Evolutionary conservation across 2,329 filamentous ascomycete genomes (phyloP).

Genomic region (Calonectria leucothoes): DNA sequence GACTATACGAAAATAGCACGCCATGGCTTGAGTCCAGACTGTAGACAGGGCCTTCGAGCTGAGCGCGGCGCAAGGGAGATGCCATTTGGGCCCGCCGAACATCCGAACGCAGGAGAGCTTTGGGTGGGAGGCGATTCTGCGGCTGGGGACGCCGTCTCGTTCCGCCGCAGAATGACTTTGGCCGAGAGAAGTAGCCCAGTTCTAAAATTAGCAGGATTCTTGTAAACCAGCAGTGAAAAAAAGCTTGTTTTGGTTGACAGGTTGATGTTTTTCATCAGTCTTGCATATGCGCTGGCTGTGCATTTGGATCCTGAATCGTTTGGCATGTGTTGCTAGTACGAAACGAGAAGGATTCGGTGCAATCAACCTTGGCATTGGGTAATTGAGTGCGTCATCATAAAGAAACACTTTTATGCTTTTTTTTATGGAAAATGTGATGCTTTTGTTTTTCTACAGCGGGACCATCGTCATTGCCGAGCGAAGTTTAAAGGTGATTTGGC

Average conservation of each 20-base stretch:
- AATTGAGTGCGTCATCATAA: not conserved
- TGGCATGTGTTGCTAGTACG: not conserved
- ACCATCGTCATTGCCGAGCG: not conserved
- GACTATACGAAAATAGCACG: not conserved
- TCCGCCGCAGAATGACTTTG: not conserved
- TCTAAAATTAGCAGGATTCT: not conserved
- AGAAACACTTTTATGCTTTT: not conserved
- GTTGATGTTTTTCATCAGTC: too few species aligned
- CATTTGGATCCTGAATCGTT: not conserved
- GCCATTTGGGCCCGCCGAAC: not conserved
- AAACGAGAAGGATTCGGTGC: not conserved
- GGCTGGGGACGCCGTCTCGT: not conserved
- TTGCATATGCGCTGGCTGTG: not conserved
- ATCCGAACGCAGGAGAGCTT: not conserved
- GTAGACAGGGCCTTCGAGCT: not conserved
- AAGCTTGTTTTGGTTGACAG: not conserved
- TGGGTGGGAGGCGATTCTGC: not conserved
- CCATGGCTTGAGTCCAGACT: not conserved
- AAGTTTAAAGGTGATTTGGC: not conserved
- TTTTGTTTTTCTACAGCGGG: not conserved
- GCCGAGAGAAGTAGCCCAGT: not conserved
- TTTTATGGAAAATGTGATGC: not conserved
- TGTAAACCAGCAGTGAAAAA: not conserved
- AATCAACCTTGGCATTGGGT: not conserved
- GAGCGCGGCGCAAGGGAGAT: not conserved